These are phyloP conservation scores for Cokeromyces recurvatus DNA, from an alignment of 371 early-diverging fungal species.

Conservation along the genomic window DNA sequence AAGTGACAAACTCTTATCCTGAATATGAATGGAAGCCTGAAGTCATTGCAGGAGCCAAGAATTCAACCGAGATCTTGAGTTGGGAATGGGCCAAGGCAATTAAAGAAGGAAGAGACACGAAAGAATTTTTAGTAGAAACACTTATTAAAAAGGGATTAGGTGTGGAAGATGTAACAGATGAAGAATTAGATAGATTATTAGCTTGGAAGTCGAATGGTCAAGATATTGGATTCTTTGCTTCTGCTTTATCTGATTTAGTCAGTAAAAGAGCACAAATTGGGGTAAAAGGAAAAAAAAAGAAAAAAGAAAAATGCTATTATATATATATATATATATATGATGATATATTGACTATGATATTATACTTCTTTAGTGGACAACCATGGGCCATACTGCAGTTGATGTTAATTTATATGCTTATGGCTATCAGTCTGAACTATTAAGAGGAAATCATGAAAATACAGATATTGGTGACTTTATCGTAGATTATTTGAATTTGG, in stretches of 20 bases:
- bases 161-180: conserved; percentile 57
- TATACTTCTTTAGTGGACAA: conserved; percentile 62
- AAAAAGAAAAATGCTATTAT: too few relatives aligned
- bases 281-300: too few relatives aligned
- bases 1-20: conserved; percentile 65
- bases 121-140: conserved; percentile 25
- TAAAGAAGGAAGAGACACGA: conserved; percentile 23
- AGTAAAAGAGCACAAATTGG: conserved; percentile 68
- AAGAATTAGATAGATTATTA: conserved; percentile 46
- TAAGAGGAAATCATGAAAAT: conserved; percentile 77
- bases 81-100: conserved; percentile 11
- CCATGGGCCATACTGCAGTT: conserved; percentile 88
- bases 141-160: conserved; percentile 61
- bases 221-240: conserved; percentile 29
- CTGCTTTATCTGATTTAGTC: conserved; percentile 60
- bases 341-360: too few relatives aligned
- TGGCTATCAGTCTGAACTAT: conserved; percentile 39
- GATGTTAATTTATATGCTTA: conserved; percentile 90
- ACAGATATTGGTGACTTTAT: conserved; percentile 84
- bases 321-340: too few relatives aligned
- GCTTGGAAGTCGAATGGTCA: conserved; percentile 24
- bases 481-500: conserved; percentile 52
- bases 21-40: conserved; percentile 86
- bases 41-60: conserved; percentile 54
- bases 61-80: conserved; percentile 60